Evolutionary conservation across 1,139 yeast species (phyloP).

Genomic region (Saccharomyces hybrid): DNA sequence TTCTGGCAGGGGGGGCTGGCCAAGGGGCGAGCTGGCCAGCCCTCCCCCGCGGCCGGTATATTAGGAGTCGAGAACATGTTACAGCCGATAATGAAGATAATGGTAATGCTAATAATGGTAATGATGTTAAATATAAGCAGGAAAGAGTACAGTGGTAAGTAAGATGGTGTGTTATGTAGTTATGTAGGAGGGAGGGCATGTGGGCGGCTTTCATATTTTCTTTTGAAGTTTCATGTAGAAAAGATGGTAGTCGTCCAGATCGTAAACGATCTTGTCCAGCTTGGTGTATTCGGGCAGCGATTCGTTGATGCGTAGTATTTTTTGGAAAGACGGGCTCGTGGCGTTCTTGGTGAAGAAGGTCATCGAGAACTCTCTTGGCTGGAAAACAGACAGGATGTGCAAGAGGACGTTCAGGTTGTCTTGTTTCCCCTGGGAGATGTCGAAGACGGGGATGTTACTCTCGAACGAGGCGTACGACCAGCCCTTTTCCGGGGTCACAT

Average conservation of each 20-base stretch:
- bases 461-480: conserved; percentile 97
- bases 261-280: conserved; percentile 64
- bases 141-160: neutral
- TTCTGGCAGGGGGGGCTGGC: neutral
- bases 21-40: neutral
- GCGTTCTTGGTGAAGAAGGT: conserved; percentile 42
- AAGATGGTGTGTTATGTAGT: neutral
- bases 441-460: conserved; percentile 55
- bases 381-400: conserved; percentile 56
- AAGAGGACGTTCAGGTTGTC: conserved; percentile 45
- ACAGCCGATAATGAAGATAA: neutral
- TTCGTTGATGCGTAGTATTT: conserved; percentile 28
- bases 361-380: conserved; percentile 70
- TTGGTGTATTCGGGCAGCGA: conserved; percentile 49
- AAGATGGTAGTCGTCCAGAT: conserved; percentile 50
- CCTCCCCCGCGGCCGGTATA: neutral
- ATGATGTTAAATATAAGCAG: neutral
- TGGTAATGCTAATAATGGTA: neutral
- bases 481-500: conserved; percentile 87
- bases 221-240: conserved; percentile 34
- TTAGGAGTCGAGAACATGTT: no score
- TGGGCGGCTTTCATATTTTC: neutral
- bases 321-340: conserved; percentile 35
- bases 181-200: neutral
- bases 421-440: conserved; percentile 29